Percentiles rank a stretch among this genome's conserved stretches.
phyloP scores from a whole-genome alignment of 2,329 filamentous ascomycete species.

The Tolypocladium tropicale region DNA sequence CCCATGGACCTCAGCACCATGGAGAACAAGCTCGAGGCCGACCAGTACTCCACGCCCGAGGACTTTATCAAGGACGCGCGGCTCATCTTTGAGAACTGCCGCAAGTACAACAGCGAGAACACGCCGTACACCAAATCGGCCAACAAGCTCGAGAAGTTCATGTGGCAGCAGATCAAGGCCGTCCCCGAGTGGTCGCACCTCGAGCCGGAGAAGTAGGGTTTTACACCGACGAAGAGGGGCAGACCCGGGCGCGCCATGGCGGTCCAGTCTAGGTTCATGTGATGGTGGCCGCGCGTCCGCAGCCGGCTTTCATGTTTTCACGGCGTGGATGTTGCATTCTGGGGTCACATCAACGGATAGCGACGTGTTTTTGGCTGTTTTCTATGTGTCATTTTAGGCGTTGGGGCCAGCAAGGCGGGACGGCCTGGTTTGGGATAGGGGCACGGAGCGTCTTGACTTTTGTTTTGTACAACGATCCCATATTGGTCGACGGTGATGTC shows the following conservation, averaged over 20 bases:
- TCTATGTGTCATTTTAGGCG: neutral
- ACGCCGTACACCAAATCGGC: slow-evolving; percentile 94
- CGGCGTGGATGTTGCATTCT: neutral
- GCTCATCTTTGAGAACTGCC: slow-evolving; percentile 89
- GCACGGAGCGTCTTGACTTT: neutral
- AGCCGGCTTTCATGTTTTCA: neutral
- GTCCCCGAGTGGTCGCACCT: slow-evolving; percentile 84
- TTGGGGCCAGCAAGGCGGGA: neutral
- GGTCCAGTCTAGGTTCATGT: neutral
- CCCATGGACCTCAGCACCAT: slow-evolving; percentile 96
- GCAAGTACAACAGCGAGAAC: slow-evolving; percentile 90
- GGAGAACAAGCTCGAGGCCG: slow-evolving; percentile 90
- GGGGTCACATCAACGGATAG: neutral
- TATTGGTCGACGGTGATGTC: neutral
- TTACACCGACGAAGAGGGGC: slow-evolving; percentile 4
- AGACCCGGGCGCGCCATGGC: neutral
- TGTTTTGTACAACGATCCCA: neutral
- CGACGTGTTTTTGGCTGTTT: neutral
- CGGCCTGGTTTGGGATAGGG: neutral
- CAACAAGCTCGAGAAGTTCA: slow-evolving; percentile 84
- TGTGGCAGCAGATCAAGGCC: slow-evolving; percentile 87
- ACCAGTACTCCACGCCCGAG: slow-evolving; percentile 82
- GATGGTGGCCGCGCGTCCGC: neutral
- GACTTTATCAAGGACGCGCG: slow-evolving; percentile 86
- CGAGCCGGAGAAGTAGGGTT: slow-evolving; percentile 34